Percentiles rank a stretch among this genome's conserved stretches.
These are phyloP conservation scores for Beauveria varroae DNA, from an alignment of 2,329 filamentous ascomycete genomes.

Conservation along the genomic window DNA sequence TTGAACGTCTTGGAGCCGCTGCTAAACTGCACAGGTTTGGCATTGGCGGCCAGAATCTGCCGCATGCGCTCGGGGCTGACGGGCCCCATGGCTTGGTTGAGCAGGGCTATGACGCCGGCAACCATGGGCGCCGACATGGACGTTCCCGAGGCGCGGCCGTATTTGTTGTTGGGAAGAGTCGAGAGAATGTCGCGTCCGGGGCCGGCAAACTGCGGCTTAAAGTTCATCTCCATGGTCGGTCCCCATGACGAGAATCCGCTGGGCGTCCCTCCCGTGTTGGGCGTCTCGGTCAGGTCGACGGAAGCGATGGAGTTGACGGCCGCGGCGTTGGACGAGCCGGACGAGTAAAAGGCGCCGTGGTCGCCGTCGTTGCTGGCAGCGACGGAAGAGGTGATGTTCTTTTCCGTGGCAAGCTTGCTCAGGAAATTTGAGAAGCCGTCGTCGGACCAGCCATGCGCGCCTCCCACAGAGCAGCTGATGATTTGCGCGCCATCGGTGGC, in stretches of 20 bases:
- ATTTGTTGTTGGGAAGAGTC: conserved; percentile 45
- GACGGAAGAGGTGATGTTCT: conserved; percentile 15
- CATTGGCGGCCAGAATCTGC: conserved; percentile 41
- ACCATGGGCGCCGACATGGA: conserved; percentile 55
- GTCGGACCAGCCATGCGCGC: conserved; percentile 20
- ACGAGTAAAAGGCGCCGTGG: conserved; percentile 12
- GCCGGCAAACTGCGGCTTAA: conserved; percentile 48
- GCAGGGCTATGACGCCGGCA: conserved; percentile 47
- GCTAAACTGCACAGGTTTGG: conserved; percentile 42
- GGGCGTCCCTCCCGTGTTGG: conserved; percentile 46
- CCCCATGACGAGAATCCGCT: conserved; percentile 52
- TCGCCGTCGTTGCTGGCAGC: conserved; percentile 23
- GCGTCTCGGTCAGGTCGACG: conserved; percentile 22
- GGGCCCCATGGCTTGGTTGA: conserved; percentile 43
- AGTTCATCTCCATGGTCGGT: conserved; percentile 50
- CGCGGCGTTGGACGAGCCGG: conserved; percentile 11
- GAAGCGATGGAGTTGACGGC: conserved; percentile 14
- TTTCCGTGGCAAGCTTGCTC: not conserved
- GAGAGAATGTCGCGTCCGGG: conserved; percentile 53
- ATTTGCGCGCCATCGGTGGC: conserved; percentile 32
- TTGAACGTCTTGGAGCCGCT: conserved; percentile 28
- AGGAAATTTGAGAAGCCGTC: conserved; percentile 15
- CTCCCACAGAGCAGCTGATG: conserved; percentile 24
- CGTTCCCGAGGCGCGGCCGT: conserved; percentile 47
- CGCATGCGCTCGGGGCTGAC: conserved; percentile 42